Conservation (phyloP, 306 rosid species). For the Vigna mungo region DNA sequence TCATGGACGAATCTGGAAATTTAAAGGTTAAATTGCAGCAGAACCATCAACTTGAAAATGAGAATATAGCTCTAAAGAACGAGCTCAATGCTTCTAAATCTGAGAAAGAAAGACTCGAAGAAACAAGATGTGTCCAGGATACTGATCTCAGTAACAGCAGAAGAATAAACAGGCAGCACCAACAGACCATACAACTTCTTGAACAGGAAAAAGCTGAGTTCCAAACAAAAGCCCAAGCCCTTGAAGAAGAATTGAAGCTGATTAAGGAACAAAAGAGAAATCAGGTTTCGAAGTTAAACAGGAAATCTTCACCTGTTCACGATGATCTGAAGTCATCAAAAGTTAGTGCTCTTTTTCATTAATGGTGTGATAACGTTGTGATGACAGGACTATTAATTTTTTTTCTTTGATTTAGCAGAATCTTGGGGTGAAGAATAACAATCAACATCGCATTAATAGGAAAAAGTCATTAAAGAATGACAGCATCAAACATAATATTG, state of each 20-base stretch:
- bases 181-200: conserved; percentile 55
- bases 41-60: conserved; percentile 47
- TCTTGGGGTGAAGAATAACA: conserved; percentile 59
- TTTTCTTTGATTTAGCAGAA: conserved; percentile 54
- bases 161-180: conserved; percentile 55
- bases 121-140: conserved; percentile 42
- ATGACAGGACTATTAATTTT: conserved; percentile 34
- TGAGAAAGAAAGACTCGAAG: conserved; percentile 62
- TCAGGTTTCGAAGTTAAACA: conserved; percentile 46
- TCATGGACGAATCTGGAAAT: conserved; percentile 52
- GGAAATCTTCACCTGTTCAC: conserved; percentile 52
- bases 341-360: conserved; percentile 55
- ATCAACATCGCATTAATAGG: conserved; percentile 57
- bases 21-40: conserved; percentile 57
- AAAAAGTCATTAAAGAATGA: conserved; percentile 66
- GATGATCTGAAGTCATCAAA: conserved; percentile 66
- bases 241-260: conserved; percentile 59
- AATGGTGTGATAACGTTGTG: conserved; percentile 39
- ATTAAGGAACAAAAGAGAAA: conserved; percentile 59
- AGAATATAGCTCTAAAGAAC: conserved; percentile 54
- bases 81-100: conserved; percentile 50
- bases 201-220: conserved; percentile 60
- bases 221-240: conserved; percentile 51
- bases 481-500: conserved; percentile 57
- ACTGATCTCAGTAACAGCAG: conserved; percentile 53